A percentile compares a stretch with the other conserved stretches of the same genome.
Evolutionary conservation across 495 filamentous ascomycete genomes (phyloP).

Genomic region (Extremus antarcticus): DNA sequence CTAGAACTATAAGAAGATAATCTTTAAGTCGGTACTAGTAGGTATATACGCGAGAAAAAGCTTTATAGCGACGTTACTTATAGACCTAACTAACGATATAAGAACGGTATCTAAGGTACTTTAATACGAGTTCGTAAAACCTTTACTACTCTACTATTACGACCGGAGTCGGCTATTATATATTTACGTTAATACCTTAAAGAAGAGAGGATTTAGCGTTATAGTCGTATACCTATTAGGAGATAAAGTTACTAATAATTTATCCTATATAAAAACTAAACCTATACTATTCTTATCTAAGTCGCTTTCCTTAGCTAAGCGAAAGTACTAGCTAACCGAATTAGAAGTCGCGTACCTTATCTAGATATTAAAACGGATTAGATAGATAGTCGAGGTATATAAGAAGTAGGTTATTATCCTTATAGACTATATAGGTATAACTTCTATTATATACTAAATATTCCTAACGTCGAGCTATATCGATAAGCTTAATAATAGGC

Average conservation of each 20-base stretch:
- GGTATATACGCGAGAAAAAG: not conserved
- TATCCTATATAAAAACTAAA: not conserved
- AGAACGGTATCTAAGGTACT: not conserved
- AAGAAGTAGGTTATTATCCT: not conserved
- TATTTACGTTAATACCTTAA: slow-evolving; percentile 5
- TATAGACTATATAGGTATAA: not conserved
- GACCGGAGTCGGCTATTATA: slow-evolving; percentile 1
- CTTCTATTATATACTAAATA: not conserved
- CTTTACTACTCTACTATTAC: not conserved
- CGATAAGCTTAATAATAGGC: not conserved
- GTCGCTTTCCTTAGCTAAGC: not conserved
- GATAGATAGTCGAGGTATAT: slow-evolving; percentile 1
- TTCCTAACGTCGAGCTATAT: not conserved
- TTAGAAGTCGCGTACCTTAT: slow-evolving; percentile 2
- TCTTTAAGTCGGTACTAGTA: not conserved
- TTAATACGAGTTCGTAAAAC: not conserved
- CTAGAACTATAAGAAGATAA: slow-evolving; percentile 4
- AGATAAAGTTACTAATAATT: not conserved
- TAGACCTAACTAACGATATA: not conserved
- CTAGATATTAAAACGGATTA: slow-evolving; percentile 3
- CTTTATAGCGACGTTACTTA: not conserved
- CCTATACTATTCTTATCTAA: slow-evolving; percentile 8
- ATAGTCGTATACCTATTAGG: slow-evolving; percentile 7
- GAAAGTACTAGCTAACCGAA: slow-evolving; percentile 7
- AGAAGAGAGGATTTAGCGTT: slow-evolving; percentile 1